phyloP scores from a whole-genome alignment of 495 filamentous ascomycete genomes.

The Annulohypoxylon moriforme region DNA sequence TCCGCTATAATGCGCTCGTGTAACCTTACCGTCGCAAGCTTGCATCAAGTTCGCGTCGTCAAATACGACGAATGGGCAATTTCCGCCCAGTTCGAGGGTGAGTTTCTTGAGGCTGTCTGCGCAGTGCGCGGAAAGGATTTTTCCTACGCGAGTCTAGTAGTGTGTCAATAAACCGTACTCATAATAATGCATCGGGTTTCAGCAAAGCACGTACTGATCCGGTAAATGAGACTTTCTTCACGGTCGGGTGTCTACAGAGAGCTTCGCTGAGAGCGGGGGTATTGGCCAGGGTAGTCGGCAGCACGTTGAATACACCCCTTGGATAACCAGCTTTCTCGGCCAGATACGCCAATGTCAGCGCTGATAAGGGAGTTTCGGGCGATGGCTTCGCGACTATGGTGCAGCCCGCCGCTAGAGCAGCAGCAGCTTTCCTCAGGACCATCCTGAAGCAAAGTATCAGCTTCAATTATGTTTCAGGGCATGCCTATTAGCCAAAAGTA shows the following conservation, averaged over 20 bases:
- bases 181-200: neutral
- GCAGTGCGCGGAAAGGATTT: constrained; percentile 50
- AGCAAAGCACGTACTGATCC: constrained; percentile 52
- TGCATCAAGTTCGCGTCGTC: constrained; percentile 76
- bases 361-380: constrained; percentile 71
- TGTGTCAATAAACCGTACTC: neutral
- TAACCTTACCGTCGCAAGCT: constrained; percentile 61
- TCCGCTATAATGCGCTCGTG: constrained; percentile 57
- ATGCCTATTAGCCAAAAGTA: neutral
- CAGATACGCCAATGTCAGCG: constrained; percentile 66
- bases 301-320: constrained; percentile 68
- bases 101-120: constrained; percentile 75
- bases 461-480: neutral
- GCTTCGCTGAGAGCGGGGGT: constrained; percentile 72
- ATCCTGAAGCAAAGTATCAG: constrained; percentile 56
- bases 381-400: constrained; percentile 75
- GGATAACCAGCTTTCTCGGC: constrained; percentile 70
- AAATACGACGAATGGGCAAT: constrained; percentile 80
- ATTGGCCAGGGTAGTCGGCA: constrained; percentile 71
- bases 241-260: constrained; percentile 70
- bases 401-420: constrained; percentile 78
- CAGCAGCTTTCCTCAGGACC: constrained; percentile 75
- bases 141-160: constrained; percentile 48
- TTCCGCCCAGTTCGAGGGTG: constrained; percentile 78
- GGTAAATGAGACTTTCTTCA: constrained; percentile 81